Conservation (phyloP, 2,329 filamentous ascomycete species). For the Aspergillus japonicus region DNA sequence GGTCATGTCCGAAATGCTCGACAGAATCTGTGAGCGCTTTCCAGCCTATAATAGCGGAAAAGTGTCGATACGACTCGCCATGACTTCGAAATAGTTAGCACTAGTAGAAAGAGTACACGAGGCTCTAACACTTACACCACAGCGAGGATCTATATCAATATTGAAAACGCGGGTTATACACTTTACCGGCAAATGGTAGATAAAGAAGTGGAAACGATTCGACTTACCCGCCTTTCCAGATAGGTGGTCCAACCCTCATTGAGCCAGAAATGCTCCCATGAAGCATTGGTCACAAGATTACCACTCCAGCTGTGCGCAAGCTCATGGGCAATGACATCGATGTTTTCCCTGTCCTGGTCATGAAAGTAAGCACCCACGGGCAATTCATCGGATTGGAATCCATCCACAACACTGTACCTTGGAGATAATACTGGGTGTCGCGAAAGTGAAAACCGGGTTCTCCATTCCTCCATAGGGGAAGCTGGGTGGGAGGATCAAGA, state of each 20-base stretch:
- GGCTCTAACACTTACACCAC: constrained; percentile 33
- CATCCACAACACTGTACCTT: constrained; percentile 48
- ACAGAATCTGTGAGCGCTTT: constrained; percentile 81
- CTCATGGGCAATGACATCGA: constrained; percentile 94
- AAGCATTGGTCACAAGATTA: constrained; percentile 62
- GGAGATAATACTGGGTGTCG: constrained; percentile 89
- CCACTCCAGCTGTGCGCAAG: constrained; percentile 79
- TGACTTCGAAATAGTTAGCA: constrained; percentile 53
- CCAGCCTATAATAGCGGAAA: constrained; percentile 95
- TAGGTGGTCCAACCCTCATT: constrained; percentile 92
- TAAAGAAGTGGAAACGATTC: background rate
- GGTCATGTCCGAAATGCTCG: constrained; percentile 72
- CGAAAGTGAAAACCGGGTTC: constrained; percentile 92
- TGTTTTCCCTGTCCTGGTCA: constrained; percentile 70
- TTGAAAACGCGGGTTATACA: background rate
- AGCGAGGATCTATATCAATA: constrained; percentile 39
- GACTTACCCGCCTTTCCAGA: constrained; percentile 69
- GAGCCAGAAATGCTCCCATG: constrained; percentile 57
- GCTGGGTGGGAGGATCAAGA: constrained; percentile 82
- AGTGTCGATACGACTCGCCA: constrained; percentile 82
- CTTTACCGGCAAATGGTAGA: background rate
- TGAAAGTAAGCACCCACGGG: constrained; percentile 1
- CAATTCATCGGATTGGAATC: background rate
- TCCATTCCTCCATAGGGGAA: constrained; percentile 86
- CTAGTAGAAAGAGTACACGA: background rate